Evolutionary conservation across 108 stramenopile genomes (phyloP), one percentile per base, ranked within the genome.

Genomic region (Hondaea fermentalgiana): DNA sequence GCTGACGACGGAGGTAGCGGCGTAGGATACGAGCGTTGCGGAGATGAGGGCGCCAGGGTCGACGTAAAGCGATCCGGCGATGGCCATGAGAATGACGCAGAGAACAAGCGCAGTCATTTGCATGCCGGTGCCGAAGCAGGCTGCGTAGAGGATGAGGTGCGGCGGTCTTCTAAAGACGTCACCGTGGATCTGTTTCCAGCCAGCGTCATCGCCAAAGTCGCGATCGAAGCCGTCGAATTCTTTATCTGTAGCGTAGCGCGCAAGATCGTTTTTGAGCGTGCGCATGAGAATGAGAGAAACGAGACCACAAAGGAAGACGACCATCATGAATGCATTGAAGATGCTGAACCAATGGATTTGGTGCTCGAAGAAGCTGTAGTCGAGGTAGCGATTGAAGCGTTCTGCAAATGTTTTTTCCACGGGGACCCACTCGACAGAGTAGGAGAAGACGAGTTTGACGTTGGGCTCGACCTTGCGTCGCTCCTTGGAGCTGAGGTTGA

Each of bases 131-230:
- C 97, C 98, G 57, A 97, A 89, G 64, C 98, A 92, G 21, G 98
- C 97, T 17, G 97, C 93, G 93, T 98, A 96, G 43, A 98, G 87
- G 51, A 96, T 95, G 47, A 98, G 89, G 88, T 92, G 91, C 45
- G 89, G 55, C 6, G 98, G 97, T 21, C 96, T 95, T 55, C 98
- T 96, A 88, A 99, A 99, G 43, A 99, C 98, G 93, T 99, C 98
- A 2, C 97, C 98, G 89, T 98, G 98, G n/a, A 99, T 96, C 92
- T 98, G 96, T 90, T 99, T 99, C 98, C 98, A 99, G 23, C 97
- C 97, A 57, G 95, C 92, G 87, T 98, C 98, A 87, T 98, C 98
- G 12, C 93, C 93, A 35, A 35, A 59, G 44, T 35, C 58, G 19
- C 87, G 19, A 21, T 57, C 59, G 44, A 57, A 16, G 6, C 58